A percentile compares a stretch with the other conserved stretches of the same genome.
phyloP scores from a whole-genome alignment of 805 yeast species.

The Barnettozyma wickerhamii region DNA sequence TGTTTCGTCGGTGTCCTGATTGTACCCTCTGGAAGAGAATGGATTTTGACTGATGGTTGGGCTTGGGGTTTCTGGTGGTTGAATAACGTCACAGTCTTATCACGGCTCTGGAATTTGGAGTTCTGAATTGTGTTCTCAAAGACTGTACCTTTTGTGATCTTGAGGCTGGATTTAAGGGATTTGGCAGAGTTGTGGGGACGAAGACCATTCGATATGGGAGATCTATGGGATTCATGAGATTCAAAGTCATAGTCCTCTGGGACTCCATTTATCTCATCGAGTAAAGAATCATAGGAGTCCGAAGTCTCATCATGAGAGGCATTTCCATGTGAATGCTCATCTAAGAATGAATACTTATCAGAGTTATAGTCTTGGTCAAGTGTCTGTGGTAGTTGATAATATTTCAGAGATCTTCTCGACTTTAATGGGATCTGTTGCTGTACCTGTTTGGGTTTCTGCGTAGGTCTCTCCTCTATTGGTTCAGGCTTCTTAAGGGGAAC shows the following conservation, averaged over 20 bases:
- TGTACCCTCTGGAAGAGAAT: neutral
- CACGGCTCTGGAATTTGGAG: constrained; percentile 31
- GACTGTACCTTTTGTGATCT: constrained; percentile 18
- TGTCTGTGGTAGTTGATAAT: constrained; percentile 33
- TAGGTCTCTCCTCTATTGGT: neutral
- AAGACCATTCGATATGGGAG: neutral
- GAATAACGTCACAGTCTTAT: constrained; percentile 38
- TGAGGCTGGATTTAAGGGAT: constrained; percentile 16
- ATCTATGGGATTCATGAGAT: neutral
- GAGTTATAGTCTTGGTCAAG: constrained; percentile 31
- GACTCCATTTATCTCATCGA: constrained; percentile 48
- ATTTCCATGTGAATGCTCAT: constrained; percentile 7
- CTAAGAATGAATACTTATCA: constrained; percentile 3
- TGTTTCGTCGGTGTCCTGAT: constrained; percentile 5
- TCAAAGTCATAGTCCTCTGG: constrained; percentile 40
- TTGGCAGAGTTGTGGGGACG: constrained; percentile 12
- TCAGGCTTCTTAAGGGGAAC: neutral
- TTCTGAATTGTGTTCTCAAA: constrained; percentile 28
- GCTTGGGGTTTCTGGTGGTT: constrained; percentile 14
- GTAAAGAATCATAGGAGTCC: constrained; percentile 34
- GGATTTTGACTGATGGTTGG: neutral
- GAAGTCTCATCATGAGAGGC: constrained; percentile 7
- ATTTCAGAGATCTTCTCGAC: constrained; percentile 30
- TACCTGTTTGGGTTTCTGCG: too few species aligned
- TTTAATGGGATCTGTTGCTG: too few species aligned